A percentile compares a stretch with the other conserved stretches of the same genome.
These are phyloP conservation scores for Celoporthe dispersa DNA, from an alignment of 2,329 filamentous ascomycete species.

Conservation along the genomic window DNA sequence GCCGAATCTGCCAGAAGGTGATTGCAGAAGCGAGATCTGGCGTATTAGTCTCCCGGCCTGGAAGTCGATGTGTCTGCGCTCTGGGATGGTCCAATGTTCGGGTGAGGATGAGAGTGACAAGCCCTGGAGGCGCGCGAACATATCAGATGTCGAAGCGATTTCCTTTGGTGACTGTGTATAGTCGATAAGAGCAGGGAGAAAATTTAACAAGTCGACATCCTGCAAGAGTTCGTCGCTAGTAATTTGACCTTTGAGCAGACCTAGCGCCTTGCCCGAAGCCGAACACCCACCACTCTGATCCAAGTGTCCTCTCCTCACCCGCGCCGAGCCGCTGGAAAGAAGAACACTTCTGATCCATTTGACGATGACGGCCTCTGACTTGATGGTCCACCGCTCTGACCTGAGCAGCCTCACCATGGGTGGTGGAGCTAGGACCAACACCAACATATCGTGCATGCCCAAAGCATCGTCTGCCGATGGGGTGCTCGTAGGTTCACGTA, in stretches of 20 bases:
- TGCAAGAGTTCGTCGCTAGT: not conserved
- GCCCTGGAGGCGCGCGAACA: constrained; percentile 46
- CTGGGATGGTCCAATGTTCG: constrained; percentile 39
- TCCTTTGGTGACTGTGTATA: constrained; percentile 39
- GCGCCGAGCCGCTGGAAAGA: constrained; percentile 2
- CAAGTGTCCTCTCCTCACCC: constrained; percentile 2
- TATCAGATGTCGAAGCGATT: constrained; percentile 46
- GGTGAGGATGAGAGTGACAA: constrained; percentile 43
- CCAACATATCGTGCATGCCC: constrained; percentile 40
- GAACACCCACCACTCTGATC: not conserved
- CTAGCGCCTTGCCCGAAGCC: not conserved
- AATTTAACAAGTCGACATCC: constrained; percentile 35
- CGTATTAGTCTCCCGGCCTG: constrained; percentile 53
- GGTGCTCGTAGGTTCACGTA: constrained; percentile 48
- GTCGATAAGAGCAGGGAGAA: constrained; percentile 47
- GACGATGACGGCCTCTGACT: constrained; percentile 50
- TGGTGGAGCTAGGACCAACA: constrained; percentile 49
- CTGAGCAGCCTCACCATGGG: constrained; percentile 50
- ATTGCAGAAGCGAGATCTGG: constrained; percentile 47
- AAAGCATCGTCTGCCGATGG: not conserved
- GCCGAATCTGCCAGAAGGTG: constrained; percentile 55
- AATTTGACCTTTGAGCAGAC: not conserved
- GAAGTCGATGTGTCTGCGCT: constrained; percentile 47
- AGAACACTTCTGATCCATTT: constrained; percentile 46
- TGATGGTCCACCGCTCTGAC: constrained; percentile 49